Percentiles rank a stretch among this genome's conserved stretches.
phyloP scores from a whole-genome alignment of 2,329 filamentous ascomycete species.

The Aspergillus sergii region DNA sequence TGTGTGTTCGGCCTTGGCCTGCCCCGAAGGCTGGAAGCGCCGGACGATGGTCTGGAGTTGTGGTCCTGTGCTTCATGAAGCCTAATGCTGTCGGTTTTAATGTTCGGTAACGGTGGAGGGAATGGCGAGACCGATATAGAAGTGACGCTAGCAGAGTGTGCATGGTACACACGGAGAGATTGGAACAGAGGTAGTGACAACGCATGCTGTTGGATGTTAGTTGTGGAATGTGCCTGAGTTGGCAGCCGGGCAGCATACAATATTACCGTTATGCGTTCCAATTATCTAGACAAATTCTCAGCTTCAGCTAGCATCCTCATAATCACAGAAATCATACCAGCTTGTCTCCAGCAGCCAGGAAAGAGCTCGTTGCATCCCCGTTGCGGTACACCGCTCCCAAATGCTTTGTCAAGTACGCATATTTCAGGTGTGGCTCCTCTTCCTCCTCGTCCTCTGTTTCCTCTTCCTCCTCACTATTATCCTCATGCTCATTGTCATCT shows the following conservation, averaged over 20 bases:
- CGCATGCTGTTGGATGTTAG: conserved; percentile 66
- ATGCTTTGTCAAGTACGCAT: conserved; percentile 80
- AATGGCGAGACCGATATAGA: conserved; percentile 87
- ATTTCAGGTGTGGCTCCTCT: conserved; percentile 93
- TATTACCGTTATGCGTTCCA: conserved; percentile 95
- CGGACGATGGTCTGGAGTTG: conserved; percentile 29
- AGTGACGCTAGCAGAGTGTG: conserved; percentile 89
- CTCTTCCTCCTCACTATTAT: conserved; percentile 57
- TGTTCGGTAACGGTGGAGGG: conserved; percentile 60
- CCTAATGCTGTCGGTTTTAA: conserved; percentile 42
- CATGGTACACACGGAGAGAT: conserved; percentile 81
- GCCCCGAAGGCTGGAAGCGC: conserved; percentile 34
- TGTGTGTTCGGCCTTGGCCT: conserved; percentile 27
- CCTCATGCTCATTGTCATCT: conserved; percentile 33
- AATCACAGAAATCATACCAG: conserved; percentile 65
- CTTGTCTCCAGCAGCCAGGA: conserved; percentile 90
- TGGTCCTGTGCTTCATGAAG: conserved; percentile 30
- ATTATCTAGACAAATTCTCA: conserved; percentile 65
- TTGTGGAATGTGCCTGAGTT: conserved; percentile 3
- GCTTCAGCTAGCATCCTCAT: conserved; percentile 24
- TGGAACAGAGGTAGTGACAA: conserved; percentile 81
- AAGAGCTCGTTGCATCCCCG: conserved; percentile 90
- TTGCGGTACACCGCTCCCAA: conserved; percentile 84
- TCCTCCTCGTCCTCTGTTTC: conserved; percentile 80
- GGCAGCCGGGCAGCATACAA: conserved; percentile 61